phyloP scores from a whole-genome alignment of 768 basidiomycete genomes.

The Kwoniella pini region DNA sequence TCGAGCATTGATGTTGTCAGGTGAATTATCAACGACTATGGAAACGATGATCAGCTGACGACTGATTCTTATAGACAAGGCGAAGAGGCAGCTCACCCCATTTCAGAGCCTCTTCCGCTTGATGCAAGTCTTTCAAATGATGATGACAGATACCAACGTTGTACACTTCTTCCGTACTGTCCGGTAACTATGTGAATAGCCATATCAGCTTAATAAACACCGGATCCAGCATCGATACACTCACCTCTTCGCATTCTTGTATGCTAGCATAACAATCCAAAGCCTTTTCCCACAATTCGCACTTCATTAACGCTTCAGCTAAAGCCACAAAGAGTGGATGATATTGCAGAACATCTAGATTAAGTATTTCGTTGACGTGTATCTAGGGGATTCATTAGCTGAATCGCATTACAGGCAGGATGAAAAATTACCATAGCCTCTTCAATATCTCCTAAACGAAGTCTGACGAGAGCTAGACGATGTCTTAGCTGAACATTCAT shows the following conservation, averaged over 20 bases:
- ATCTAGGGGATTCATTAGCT: slow-evolving; percentile 58
- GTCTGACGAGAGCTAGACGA: slow-evolving; percentile 75
- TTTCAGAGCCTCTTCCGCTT: slow-evolving; percentile 80
- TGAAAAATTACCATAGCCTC: slow-evolving; percentile 71
- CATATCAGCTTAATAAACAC: neutral
- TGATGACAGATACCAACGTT: slow-evolving; percentile 81
- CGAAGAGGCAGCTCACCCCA: slow-evolving; percentile 61
- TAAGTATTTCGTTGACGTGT: slow-evolving; percentile 71
- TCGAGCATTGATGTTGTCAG: slow-evolving; percentile 75
- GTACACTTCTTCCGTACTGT: slow-evolving; percentile 29
- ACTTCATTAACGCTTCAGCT: slow-evolving; percentile 78
- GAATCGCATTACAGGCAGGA: neutral
- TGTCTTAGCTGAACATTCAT: slow-evolving; percentile 79
- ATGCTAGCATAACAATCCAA: slow-evolving; percentile 76
- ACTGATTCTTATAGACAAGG: neutral
- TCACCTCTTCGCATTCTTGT: slow-evolving; percentile 70
- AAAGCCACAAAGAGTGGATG: slow-evolving; percentile 77
- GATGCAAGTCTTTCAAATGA: slow-evolving; percentile 70
- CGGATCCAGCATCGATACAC: slow-evolving; percentile 35
- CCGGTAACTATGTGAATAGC: slow-evolving; percentile 64
- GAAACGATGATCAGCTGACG: neutral
- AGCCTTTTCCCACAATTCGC: slow-evolving; percentile 74
- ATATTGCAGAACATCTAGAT: slow-evolving; percentile 73
- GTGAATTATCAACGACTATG: slow-evolving; percentile 72
- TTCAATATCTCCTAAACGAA: slow-evolving; percentile 73